phyloP scores from a whole-genome alignment of 2,329 filamentous ascomycete species.

The Fusarium proliferatum region DNA sequence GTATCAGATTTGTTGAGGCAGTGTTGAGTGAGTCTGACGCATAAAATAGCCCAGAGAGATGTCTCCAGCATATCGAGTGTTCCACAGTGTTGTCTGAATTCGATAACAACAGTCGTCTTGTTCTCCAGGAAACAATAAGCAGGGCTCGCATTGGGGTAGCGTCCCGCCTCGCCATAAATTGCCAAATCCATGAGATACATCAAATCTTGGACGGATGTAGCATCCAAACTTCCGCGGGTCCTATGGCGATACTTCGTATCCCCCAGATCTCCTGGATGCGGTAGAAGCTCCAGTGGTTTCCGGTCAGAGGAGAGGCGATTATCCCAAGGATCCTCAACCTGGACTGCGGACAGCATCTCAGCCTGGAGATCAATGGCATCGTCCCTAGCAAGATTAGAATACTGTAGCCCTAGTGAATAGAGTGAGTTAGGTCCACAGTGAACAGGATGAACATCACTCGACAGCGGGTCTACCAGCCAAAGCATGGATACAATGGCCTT shows the following conservation, averaged over 20 bases:
- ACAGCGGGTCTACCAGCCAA: conserved; percentile 28
- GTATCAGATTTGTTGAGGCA: background rate
- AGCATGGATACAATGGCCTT: conserved; percentile 23
- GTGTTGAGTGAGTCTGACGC: background rate
- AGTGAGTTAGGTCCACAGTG: conserved; percentile 34
- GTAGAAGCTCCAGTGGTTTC: conserved; percentile 15
- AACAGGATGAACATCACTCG: conserved; percentile 22
- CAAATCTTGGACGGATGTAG: background rate
- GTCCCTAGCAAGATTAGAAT: conserved; percentile 12
- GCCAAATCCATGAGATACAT: conserved; percentile 10
- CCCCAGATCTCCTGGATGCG: conserved; percentile 18
- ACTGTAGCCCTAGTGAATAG: conserved; percentile 33
- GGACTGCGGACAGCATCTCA: conserved; percentile 5
- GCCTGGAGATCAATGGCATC: conserved; percentile 2
- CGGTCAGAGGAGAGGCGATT: conserved; percentile 25
- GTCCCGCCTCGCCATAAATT: background rate
- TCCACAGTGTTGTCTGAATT: conserved; percentile 35
- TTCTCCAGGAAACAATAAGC: conserved; percentile 20
- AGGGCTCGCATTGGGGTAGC: background rate
- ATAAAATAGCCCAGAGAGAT: conserved; percentile 22
- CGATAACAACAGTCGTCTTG: background rate
- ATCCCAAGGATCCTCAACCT: conserved; percentile 32
- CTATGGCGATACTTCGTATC: background rate
- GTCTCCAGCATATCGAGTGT: conserved; percentile 25
- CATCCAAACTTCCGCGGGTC: background rate